Conservation (phyloP, 2,329 filamentous ascomycete species). For the Fonsecaea pedrosoi region DNA sequence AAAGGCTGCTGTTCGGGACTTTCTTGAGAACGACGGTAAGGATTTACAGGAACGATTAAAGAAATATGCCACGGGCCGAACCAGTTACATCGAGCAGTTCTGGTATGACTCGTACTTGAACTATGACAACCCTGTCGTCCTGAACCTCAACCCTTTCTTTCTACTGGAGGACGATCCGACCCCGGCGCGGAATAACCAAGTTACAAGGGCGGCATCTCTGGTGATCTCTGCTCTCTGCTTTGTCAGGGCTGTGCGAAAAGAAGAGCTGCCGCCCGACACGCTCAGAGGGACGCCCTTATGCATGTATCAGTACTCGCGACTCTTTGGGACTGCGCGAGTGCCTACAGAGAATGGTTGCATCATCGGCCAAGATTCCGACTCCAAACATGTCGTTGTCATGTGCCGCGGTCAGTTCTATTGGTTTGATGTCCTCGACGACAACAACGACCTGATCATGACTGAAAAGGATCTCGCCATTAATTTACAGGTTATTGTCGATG, state of each 20-base stretch:
- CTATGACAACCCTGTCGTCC: slow-evolving; percentile 94
- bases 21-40: slow-evolving; percentile 79
- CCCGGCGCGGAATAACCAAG: slow-evolving; percentile 93
- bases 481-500: slow-evolving; percentile 87
- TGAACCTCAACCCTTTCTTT: slow-evolving; percentile 98
- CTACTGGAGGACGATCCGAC: slow-evolving; percentile 96
- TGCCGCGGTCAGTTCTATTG: slow-evolving; percentile 97
- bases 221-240: slow-evolving; percentile 90
- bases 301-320: slow-evolving; percentile 97
- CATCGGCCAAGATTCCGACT: slow-evolving; percentile 91
- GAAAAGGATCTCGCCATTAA: slow-evolving; percentile 93
- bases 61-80: slow-evolving; percentile 86
- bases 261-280: slow-evolving; percentile 89
- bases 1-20: slow-evolving; percentile 78
- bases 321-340: slow-evolving; percentile 93
- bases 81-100: slow-evolving; percentile 98
- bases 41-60: slow-evolving; percentile 87
- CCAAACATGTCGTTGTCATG: slow-evolving; percentile 90
- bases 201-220: slow-evolving; percentile 89
- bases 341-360: slow-evolving; percentile 94
- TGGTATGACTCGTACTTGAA: slow-evolving; percentile 99
- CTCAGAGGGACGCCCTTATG: slow-evolving; percentile 83
- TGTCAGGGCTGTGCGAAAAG: slow-evolving; percentile 87
- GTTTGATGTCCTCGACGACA: slow-evolving; percentile 96
- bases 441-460: slow-evolving; percentile 94